phyloP scores from a whole-genome alignment of 371 early-diverging fungal species.

The Rhizopus delemar region DNA sequence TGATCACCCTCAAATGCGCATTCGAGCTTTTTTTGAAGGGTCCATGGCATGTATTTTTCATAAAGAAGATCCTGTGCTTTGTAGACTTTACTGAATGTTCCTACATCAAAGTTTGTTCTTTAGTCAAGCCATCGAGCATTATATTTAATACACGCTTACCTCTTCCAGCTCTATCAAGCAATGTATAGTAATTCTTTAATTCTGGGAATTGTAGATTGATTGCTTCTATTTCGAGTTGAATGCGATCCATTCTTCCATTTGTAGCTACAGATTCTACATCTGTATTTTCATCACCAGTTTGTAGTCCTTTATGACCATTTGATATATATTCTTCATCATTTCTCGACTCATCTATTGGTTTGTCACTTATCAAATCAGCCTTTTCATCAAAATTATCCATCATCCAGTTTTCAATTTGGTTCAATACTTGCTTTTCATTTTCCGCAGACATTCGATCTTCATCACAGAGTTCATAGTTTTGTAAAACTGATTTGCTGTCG shows the following conservation, averaged over 20 bases:
- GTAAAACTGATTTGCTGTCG: background rate
- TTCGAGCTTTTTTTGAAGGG: constrained; percentile 6
- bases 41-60: constrained; percentile 39
- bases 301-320: background rate
- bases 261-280: background rate
- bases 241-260: background rate
- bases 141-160: constrained; percentile 34
- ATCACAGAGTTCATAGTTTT: background rate
- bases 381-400: background rate
- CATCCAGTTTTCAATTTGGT: background rate
- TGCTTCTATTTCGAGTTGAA: constrained; percentile 44
- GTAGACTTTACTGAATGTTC: constrained; percentile 95
- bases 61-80: constrained; percentile 78
- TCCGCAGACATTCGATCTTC: background rate
- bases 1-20: constrained; percentile 15
- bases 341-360: background rate
- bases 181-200: constrained; percentile 54
- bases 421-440: background rate
- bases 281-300: background rate
- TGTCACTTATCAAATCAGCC: background rate
- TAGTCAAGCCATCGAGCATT: background rate
- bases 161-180: constrained; percentile 74
- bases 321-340: background rate
- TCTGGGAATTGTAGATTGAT: constrained; percentile 52
- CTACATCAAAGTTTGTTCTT: constrained; percentile 31